These are phyloP conservation scores for Middelhovenomyces tepae DNA, from an alignment of 805 yeast species.

Conservation along the genomic window DNA sequence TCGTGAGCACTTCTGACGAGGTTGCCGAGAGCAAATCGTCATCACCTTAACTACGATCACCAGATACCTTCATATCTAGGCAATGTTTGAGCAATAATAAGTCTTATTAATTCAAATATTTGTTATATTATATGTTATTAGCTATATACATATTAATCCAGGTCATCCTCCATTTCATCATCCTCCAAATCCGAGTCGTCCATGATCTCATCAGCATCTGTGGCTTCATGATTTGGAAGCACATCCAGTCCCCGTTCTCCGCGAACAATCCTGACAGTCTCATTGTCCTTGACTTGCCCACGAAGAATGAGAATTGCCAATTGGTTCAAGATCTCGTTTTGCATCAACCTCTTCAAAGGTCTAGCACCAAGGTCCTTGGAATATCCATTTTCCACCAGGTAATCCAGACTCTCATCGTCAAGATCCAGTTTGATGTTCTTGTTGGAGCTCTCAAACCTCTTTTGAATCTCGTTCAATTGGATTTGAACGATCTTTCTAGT, in stretches of 20 bases:
- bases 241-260: conserved; percentile 63
- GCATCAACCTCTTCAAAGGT: conserved; percentile 83
- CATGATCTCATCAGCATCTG: conserved; percentile 37
- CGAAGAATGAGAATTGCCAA: conserved; percentile 82
- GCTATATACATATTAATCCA: too few species aligned
- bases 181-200: conserved; percentile 21
- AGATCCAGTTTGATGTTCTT: conserved; percentile 65
- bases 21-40: too few species aligned
- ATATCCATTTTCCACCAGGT: conserved; percentile 78
- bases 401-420: conserved; percentile 70
- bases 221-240: conserved; percentile 73
- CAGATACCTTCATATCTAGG: too few species aligned
- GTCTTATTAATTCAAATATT: too few species aligned
- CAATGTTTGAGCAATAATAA: too few species aligned
- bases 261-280: conserved; percentile 58
- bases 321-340: conserved; percentile 75
- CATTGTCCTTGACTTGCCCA: conserved; percentile 85
- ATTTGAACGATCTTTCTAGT: conserved; percentile 86
- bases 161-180: conserved; percentile 24
- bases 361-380: conserved; percentile 94
- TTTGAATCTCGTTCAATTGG: conserved; percentile 75
- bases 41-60: too few species aligned
- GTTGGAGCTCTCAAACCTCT: conserved; percentile 77
- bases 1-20: too few species aligned
- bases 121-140: too few species aligned